Evolutionary conservation across 805 yeast species (phyloP).

Genomic region (Candida sakaeoensis): DNA sequence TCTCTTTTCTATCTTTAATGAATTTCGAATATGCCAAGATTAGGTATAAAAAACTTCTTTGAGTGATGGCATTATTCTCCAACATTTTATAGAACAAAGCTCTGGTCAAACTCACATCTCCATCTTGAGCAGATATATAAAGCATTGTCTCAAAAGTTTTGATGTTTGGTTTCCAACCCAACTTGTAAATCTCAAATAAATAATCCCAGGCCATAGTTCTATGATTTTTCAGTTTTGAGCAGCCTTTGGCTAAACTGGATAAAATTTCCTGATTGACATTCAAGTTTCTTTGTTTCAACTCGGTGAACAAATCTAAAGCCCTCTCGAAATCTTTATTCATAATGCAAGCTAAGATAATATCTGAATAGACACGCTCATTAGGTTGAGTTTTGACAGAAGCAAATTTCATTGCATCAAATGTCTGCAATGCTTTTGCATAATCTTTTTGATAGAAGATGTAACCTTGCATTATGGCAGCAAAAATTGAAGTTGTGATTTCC

Average conservation of each 20-base stretch:
- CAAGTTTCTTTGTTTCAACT: constrained; percentile 43
- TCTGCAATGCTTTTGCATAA: constrained; percentile 59
- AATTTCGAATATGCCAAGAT: constrained; percentile 47
- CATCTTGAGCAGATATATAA: constrained; percentile 72
- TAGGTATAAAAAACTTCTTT: constrained; percentile 42
- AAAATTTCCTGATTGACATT: constrained; percentile 35
- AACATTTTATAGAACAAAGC: constrained; percentile 54
- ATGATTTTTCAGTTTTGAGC: constrained; percentile 47
- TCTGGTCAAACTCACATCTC: constrained; percentile 70
- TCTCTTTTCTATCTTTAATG: constrained; percentile 10
- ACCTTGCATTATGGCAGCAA: constrained; percentile 57
- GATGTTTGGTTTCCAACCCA: constrained; percentile 39
- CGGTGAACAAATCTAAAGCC: constrained; percentile 73
- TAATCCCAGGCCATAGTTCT: constrained; percentile 71
- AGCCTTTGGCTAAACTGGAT: constrained; percentile 63
- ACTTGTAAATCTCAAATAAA: constrained; percentile 58
- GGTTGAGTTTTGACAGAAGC: constrained; percentile 65
- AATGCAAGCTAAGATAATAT: constrained; percentile 65
- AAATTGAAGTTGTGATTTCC: constrained; percentile 43
- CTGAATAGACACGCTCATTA: constrained; percentile 60
- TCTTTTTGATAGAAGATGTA: constrained; percentile 50
- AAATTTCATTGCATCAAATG: constrained; percentile 86
- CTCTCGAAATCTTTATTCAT: constrained; percentile 62
- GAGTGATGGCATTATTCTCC: constrained; percentile 31
- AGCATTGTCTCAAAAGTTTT: constrained; percentile 65